These are phyloP conservation scores for Globisporangium nodosum DNA, from an alignment of 352 stramenopile genomes.

Conservation along the genomic window DNA sequence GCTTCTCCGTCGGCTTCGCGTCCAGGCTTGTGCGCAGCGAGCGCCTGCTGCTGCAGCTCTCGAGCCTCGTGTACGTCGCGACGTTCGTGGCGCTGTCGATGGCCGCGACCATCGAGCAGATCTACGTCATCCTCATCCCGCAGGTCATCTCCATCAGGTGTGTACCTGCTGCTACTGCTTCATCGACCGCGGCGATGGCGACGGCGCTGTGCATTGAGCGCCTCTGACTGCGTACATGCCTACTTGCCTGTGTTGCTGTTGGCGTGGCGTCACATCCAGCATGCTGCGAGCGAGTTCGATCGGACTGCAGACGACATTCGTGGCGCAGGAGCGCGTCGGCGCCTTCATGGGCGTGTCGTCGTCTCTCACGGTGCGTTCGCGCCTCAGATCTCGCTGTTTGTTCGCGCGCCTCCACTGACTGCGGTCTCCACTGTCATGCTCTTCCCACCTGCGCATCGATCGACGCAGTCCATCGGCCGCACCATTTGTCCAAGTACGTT, in stretches of 20 bases:
- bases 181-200: neutral
- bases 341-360: slow-evolving; percentile 79
- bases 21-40: slow-evolving; percentile 43
- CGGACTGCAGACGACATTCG: slow-evolving; percentile 63
- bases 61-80: slow-evolving; percentile 58
- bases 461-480: slow-evolving; percentile 56
- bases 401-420: neutral
- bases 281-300: slow-evolving; percentile 79
- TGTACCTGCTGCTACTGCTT: neutral
- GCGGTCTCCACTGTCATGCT: neutral
- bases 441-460: neutral
- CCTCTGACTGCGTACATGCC: neutral
- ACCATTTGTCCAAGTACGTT: slow-evolving; percentile 68
- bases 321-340: slow-evolving; percentile 60
- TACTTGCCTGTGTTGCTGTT: slow-evolving; percentile 3
- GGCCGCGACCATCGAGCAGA: slow-evolving; percentile 33
- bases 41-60: slow-evolving; percentile 55
- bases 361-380: slow-evolving; percentile 52
- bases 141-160: slow-evolving; percentile 71
- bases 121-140: slow-evolving; percentile 57
- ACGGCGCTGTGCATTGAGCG: too few relatives aligned
- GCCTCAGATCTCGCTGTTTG: neutral
- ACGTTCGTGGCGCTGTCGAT: slow-evolving; percentile 66
- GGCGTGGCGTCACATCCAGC: slow-evolving; percentile 14
- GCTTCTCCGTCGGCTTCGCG: slow-evolving; percentile 52